These are phyloP conservation scores for Entonaema liquescens DNA, from an alignment of 495 filamentous ascomycete genomes.

Conservation along the genomic window DNA sequence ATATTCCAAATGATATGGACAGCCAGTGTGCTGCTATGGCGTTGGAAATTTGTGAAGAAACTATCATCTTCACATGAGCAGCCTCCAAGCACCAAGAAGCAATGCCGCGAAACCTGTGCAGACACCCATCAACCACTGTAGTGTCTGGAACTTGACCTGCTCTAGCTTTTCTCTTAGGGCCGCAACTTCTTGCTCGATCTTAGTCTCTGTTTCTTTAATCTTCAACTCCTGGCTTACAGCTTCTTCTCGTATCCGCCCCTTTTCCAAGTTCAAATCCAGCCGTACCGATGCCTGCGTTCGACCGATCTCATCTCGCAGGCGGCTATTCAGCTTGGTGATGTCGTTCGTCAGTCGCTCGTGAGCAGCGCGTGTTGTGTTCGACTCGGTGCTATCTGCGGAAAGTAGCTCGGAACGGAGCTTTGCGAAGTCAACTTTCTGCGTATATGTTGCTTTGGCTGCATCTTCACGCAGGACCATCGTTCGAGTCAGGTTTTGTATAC, in stretches of 20 bases:
- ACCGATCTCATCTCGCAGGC: slow-evolving; percentile 91
- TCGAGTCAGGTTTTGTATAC: slow-evolving; percentile 95
- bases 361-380: slow-evolving; percentile 82
- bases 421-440: slow-evolving; percentile 99
- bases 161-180: slow-evolving; percentile 89
- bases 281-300: slow-evolving; percentile 91
- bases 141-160: slow-evolving; percentile 94
- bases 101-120: slow-evolving; percentile 91
- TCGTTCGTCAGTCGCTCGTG: slow-evolving; percentile 95
- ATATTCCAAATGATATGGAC: not conserved
- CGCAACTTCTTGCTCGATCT: slow-evolving; percentile 98
- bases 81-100: slow-evolving; percentile 93
- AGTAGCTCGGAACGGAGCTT: slow-evolving; percentile 95
- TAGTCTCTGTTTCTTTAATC: slow-evolving; percentile 97
- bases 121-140: slow-evolving; percentile 99
- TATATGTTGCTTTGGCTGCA: slow-evolving; percentile 86
- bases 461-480: slow-evolving; percentile 99
- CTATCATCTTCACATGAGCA: slow-evolving; percentile 67
- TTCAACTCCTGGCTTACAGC: slow-evolving; percentile 97
- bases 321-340: slow-evolving; percentile 86
- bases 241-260: slow-evolving; percentile 96
- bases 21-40: not conserved
- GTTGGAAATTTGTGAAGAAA: not conserved
- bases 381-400: slow-evolving; percentile 88
- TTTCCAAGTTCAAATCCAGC: slow-evolving; percentile 94